phyloP scores from a whole-genome alignment of 371 early-diverging fungal genomes.

The Blakeslea trispora region DNA sequence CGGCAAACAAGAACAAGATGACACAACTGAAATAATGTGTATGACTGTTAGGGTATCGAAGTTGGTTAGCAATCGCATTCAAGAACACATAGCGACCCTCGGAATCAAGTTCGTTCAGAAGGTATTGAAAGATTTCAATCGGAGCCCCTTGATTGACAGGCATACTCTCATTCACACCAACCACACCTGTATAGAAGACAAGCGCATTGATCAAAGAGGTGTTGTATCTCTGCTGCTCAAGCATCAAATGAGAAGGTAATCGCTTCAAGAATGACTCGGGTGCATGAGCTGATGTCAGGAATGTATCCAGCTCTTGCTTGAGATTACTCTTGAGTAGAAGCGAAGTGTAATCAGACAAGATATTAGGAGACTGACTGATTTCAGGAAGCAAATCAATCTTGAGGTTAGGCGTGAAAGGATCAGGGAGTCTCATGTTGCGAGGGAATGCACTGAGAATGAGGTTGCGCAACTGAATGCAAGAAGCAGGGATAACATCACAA shows the following conservation, averaged over 20 bases:
- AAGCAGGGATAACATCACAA: slow-evolving; percentile 90
- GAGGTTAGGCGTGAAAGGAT: slow-evolving; percentile 95
- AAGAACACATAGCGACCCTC: slow-evolving; percentile 92
- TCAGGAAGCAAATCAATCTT: slow-evolving; percentile 91
- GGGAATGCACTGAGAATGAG: slow-evolving; percentile 95
- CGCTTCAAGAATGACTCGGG: slow-evolving; percentile 1
- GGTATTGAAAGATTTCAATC: slow-evolving; percentile 83
- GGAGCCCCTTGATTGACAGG: slow-evolving; percentile 74
- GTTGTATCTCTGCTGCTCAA: slow-evolving; percentile 65
- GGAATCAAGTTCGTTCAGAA: slow-evolving; percentile 76
- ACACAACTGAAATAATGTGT: slow-evolving; percentile 91
- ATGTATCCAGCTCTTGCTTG: slow-evolving; percentile 75
- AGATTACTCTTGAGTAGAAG: slow-evolving; percentile 57
- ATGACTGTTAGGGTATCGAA: slow-evolving; percentile 97
- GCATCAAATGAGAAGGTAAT: slow-evolving; percentile 4
- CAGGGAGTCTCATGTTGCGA: slow-evolving; percentile 93
- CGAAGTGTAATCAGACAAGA: slow-evolving; percentile 81
- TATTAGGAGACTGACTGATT: slow-evolving; percentile 79
- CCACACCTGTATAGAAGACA: slow-evolving; percentile 86
- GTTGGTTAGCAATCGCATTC: slow-evolving; percentile 93
- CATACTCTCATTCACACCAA: slow-evolving; percentile 67
- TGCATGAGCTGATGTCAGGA: slow-evolving; percentile 34
- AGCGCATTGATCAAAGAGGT: slow-evolving; percentile 83
- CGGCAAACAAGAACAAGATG: slow-evolving; percentile 86
- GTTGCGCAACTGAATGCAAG: slow-evolving; percentile 94